These are phyloP conservation scores for Chernovozyma sophiae-reginae DNA, from an alignment of 1,139 yeast species.

Conservation along the genomic window DNA sequence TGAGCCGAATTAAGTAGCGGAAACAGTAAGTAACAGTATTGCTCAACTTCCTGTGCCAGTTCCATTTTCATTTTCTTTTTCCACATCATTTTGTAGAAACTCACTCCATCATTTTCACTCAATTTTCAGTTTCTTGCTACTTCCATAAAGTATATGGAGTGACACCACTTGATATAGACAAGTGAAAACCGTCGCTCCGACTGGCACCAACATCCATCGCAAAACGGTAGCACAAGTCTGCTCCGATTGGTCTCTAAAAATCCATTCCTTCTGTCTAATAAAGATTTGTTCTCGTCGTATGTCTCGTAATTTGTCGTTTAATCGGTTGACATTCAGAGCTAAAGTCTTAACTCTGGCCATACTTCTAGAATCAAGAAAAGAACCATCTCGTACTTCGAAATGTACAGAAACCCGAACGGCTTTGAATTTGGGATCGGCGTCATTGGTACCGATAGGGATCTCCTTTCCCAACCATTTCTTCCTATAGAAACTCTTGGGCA, in stretches of 20 bases:
- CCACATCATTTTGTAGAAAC: neutral
- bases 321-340: conserved; percentile 47
- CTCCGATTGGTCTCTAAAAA: conserved; percentile 66
- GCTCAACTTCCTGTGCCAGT: too few relatives aligned
- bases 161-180: conserved; percentile 70
- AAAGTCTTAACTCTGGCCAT: conserved; percentile 45
- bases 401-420: conserved; percentile 48
- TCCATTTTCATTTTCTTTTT: neutral
- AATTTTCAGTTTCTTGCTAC: conserved; percentile 41
- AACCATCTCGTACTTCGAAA: conserved; percentile 49
- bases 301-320: conserved; percentile 52
- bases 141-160: conserved; percentile 59
- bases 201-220: conserved; percentile 62
- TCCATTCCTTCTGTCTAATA: conserved; percentile 67
- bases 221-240: conserved; percentile 60
- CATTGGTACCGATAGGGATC: conserved; percentile 10
- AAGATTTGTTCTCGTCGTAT: conserved; percentile 62
- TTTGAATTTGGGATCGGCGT: conserved; percentile 48
- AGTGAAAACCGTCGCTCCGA: conserved; percentile 50
- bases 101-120: neutral
- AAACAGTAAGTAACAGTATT: too few relatives aligned
- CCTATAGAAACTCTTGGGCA: conserved; percentile 48
- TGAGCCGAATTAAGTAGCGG: too few relatives aligned
- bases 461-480: conserved; percentile 15
- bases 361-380: conserved; percentile 48